Evolutionary conservation across 345 rosid species (phyloP).

Genomic region (Erodium maritimum): DNA sequence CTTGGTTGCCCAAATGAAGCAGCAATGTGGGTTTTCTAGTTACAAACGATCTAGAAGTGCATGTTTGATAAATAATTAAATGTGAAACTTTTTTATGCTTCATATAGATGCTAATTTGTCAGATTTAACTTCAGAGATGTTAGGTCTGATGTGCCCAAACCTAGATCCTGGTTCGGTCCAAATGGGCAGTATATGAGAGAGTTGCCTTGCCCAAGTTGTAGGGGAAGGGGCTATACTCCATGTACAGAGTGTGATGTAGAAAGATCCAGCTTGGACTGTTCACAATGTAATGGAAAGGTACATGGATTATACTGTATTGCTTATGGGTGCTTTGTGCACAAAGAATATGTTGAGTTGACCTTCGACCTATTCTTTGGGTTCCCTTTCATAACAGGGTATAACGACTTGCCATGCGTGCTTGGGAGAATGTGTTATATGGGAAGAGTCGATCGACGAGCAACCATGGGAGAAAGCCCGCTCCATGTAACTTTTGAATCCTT

Average conservation of each 20-base stretch:
- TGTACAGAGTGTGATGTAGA: slow-evolving; percentile 81
- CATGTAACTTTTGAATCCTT: slow-evolving; percentile 28
- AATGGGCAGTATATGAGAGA: slow-evolving; percentile 84
- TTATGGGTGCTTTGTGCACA: no score
- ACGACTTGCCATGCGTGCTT: slow-evolving; percentile 65
- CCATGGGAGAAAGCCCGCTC: slow-evolving; percentile 97
- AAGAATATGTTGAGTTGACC: no score
- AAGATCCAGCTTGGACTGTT: slow-evolving; percentile 55
- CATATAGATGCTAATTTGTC: background rate
- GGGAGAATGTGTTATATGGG: slow-evolving; percentile 94
- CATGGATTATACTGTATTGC: background rate
- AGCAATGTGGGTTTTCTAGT: no score
- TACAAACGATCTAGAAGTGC: background rate
- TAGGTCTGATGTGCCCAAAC: slow-evolving; percentile 31
- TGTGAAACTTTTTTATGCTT: background rate
- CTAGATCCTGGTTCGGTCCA: slow-evolving; percentile 93
- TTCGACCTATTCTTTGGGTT: background rate
- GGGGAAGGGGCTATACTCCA: slow-evolving; percentile 89
- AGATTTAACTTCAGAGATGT: slow-evolving; percentile 37
- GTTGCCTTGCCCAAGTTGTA: slow-evolving; percentile 88
- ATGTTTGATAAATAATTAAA: no score
- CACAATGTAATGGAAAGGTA: slow-evolving; percentile 80
- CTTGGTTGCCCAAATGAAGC: no score
- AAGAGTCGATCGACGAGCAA: slow-evolving; percentile 81
- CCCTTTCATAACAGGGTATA: slow-evolving; percentile 43